Conservation (phyloP, 2,329 filamentous ascomycete genomes). For the Ophiobolus disseminans region DNA sequence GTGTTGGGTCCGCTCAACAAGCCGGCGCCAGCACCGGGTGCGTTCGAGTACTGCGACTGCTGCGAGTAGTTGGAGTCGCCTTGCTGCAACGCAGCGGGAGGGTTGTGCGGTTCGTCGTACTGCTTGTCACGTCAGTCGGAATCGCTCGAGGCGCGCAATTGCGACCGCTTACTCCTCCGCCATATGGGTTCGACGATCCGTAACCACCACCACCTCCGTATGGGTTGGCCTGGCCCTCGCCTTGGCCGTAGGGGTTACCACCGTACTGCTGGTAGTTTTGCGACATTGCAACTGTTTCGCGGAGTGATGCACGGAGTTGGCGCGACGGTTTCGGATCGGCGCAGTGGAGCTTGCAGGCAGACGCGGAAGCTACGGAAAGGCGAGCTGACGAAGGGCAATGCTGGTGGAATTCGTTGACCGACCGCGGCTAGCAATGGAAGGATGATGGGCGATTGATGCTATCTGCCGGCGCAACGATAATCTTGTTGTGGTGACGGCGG, state of each 20-base stretch:
- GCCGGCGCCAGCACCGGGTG: conserved; percentile 5
- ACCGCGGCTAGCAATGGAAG: conserved; percentile 10
- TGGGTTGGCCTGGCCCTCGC: conserved; percentile 49
- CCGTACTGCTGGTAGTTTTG: conserved; percentile 62
- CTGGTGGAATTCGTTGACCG: conserved; percentile 2
- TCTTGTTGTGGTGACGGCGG: conserved; percentile 23
- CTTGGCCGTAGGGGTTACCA: conserved; percentile 67
- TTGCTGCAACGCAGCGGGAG: conserved; percentile 44
- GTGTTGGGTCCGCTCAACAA: conserved; percentile 35
- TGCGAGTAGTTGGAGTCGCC: conserved; percentile 50
- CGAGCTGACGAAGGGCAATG: conserved; percentile 20
- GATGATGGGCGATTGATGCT: conserved; percentile 13
- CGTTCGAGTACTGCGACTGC: conserved; percentile 45
- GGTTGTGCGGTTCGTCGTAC: conserved; percentile 31
- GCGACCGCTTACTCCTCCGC: conserved; percentile 31
- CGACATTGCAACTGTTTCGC: conserved; percentile 34
- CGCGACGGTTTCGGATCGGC: conserved; percentile 24
- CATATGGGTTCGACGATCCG: conserved; percentile 40
- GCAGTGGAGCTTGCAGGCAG: conserved; percentile 27
- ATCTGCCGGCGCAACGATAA: conserved; percentile 7
- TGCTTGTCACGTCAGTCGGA: conserved; percentile 18
- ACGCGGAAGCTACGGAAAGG: conserved; percentile 39
- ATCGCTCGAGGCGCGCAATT: conserved; percentile 12
- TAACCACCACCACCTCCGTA: conserved; percentile 46
- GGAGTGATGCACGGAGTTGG: conserved; percentile 10